phyloP scores from a whole-genome alignment of 495 filamentous ascomycete genomes.

The Cenococcum geophilum region DNA sequence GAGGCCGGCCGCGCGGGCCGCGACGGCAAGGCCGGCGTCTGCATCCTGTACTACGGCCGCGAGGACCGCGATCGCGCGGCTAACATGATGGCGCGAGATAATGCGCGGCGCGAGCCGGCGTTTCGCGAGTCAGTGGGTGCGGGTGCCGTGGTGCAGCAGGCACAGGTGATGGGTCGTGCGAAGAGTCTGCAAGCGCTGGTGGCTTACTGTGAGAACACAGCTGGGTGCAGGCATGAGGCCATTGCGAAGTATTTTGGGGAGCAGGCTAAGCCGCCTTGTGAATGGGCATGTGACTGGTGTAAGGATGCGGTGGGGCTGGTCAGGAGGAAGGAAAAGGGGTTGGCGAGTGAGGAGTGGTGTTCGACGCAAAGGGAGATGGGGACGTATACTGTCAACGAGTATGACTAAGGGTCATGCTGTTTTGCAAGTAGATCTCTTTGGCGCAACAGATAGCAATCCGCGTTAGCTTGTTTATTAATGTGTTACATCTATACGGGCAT shows the following conservation, averaged over 20 bases:
- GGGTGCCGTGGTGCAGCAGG: slow-evolving; percentile 40
- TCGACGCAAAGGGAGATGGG: slow-evolving; percentile 63
- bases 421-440: not conserved
- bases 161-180: slow-evolving; percentile 42
- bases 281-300: slow-evolving; percentile 85
- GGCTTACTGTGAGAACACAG: slow-evolving; percentile 72
- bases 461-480: too few relatives aligned
- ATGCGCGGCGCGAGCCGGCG: slow-evolving; percentile 13
- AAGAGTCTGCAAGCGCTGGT: slow-evolving; percentile 49
- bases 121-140: slow-evolving; percentile 3
- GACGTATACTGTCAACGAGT: slow-evolving; percentile 33
- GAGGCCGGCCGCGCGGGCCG: slow-evolving; percentile 89
- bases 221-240: slow-evolving; percentile 63
- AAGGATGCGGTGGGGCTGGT: slow-evolving; percentile 64
- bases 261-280: slow-evolving; percentile 52
- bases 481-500: too few relatives aligned
- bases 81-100: slow-evolving; percentile 36
- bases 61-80: slow-evolving; percentile 71
- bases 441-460: not conserved
- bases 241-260: slow-evolving; percentile 85
- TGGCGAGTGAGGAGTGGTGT: slow-evolving; percentile 68
- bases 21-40: slow-evolving; percentile 77
- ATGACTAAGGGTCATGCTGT: slow-evolving; percentile 21
- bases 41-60: slow-evolving; percentile 81
- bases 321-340: slow-evolving; percentile 53